These are phyloP conservation scores for Omphalea diandra DNA, from an alignment of 441 rosid species.

Conservation along the genomic window DNA sequence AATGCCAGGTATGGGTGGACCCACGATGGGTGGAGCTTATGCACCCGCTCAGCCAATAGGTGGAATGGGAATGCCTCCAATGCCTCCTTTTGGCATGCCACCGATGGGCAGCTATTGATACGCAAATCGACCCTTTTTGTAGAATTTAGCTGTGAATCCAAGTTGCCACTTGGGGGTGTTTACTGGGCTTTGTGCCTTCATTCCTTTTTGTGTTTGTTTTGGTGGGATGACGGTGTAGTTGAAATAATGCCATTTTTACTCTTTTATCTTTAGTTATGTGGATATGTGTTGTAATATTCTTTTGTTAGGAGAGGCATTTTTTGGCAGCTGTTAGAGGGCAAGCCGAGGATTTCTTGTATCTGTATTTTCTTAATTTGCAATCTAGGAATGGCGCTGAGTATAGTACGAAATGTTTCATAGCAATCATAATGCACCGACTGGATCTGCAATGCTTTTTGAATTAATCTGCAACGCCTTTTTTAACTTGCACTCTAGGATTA, in stretches of 20 bases:
- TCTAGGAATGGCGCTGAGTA: slow-evolving; percentile 27
- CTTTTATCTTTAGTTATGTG: slow-evolving; percentile 28
- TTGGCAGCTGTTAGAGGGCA: slow-evolving; percentile 36
- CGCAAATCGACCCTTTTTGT: slow-evolving; percentile 14
- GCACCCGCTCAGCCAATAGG: slow-evolving; percentile 77
- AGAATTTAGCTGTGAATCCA: slow-evolving; percentile 26
- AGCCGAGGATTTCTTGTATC: slow-evolving; percentile 38
- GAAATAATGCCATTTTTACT: slow-evolving; percentile 30
- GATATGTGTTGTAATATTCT: slow-evolving; percentile 52
- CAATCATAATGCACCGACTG: slow-evolving; percentile 16
- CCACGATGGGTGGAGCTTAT: slow-evolving; percentile 60
- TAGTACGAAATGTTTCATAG: slow-evolving; percentile 23
- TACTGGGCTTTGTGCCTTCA: slow-evolving; percentile 20
- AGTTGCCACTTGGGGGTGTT: slow-evolving; percentile 24
- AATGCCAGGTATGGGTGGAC: slow-evolving; percentile 93
- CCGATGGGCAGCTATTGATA: slow-evolving; percentile 85
- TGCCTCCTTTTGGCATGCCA: slow-evolving; percentile 97
- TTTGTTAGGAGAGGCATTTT: slow-evolving; percentile 37
- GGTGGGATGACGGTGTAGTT: slow-evolving; percentile 28
- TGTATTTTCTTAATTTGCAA: slow-evolving; percentile 27
- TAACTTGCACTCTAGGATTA: too few relatives aligned
- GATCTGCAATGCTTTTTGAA: neutral
- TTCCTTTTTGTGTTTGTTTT: slow-evolving; percentile 20
- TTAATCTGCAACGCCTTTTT: neutral
- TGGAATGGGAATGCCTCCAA: slow-evolving; percentile 90